A percentile compares a stretch with the other conserved stretches of the same genome.
Evolutionary conservation across 352 stramenopile genomes (phyloP).

Genomic region (Lagenidium giganteum): DNA sequence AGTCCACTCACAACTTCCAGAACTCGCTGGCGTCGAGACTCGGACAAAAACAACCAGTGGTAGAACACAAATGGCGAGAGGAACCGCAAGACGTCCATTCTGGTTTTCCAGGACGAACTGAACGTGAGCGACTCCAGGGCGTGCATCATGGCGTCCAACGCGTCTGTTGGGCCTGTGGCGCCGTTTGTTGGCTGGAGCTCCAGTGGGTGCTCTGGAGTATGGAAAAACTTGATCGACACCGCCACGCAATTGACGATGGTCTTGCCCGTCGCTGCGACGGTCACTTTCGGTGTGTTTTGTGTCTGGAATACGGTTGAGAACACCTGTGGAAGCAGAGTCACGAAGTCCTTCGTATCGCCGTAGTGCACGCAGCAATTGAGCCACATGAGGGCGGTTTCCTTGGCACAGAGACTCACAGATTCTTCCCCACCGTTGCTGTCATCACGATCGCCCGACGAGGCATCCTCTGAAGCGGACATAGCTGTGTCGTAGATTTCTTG

Average conservation of each 20-base stretch:
- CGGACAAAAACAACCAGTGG: constrained; percentile 55
- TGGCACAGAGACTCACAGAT: constrained; percentile 26
- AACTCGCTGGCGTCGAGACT: constrained; percentile 32
- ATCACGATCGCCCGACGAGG: constrained; percentile 1
- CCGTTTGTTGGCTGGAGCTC: background rate
- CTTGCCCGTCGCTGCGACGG: constrained; percentile 61
- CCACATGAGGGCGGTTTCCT: constrained; percentile 74
- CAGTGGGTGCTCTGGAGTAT: constrained; percentile 6
- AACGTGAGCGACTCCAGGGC: constrained; percentile 35
- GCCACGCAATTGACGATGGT: constrained; percentile 52
- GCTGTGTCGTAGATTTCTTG: too few relatives aligned
- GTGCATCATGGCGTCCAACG: constrained; percentile 26
- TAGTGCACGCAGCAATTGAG: constrained; percentile 41
- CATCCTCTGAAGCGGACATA: too few relatives aligned
- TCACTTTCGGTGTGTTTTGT: constrained; percentile 63
- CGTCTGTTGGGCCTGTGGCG: too few relatives aligned
- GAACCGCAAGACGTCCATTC: constrained; percentile 65
- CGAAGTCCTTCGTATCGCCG: constrained; percentile 38
- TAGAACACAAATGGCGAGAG: constrained; percentile 72
- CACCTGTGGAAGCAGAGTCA: constrained; percentile 35
- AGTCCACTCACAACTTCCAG: constrained; percentile 46
- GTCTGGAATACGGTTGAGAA: constrained; percentile 62
- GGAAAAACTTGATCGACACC: constrained; percentile 48
- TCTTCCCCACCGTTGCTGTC: constrained; percentile 14
- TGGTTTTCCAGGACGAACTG: constrained; percentile 59